Conservation (phyloP, 176 grass and related monocot species). For the Microstegium vimineum region DNA sequence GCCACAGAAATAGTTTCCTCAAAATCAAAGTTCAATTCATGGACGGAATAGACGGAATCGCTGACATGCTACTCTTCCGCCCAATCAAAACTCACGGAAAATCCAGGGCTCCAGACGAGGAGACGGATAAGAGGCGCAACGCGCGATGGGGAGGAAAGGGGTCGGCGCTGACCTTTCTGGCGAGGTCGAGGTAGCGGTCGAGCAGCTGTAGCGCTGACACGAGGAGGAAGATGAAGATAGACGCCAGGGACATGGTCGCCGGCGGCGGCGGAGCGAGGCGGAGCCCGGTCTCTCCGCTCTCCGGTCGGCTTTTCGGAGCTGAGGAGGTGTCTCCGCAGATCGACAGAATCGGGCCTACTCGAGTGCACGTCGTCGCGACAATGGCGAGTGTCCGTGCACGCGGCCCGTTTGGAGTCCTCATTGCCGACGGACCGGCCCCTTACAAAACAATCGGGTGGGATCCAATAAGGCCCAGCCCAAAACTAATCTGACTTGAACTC, state of each 20-base stretch:
- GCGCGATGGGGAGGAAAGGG: neutral
- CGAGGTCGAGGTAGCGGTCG: conserved; percentile 59
- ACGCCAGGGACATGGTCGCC: conserved; percentile 53
- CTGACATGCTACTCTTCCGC: neutral
- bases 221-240: conserved; percentile 68
- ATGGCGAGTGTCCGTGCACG: neutral
- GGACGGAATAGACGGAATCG: neutral
- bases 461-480: neutral
- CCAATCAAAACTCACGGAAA: neutral
- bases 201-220: conserved; percentile 59
- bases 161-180: conserved; percentile 56
- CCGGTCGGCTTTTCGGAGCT: neutral
- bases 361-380: neutral
- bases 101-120: neutral
- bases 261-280: conserved; percentile 3
- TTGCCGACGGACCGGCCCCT: neutral
- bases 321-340: neutral
- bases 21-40: neutral
- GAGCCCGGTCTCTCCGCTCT: neutral
- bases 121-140: neutral
- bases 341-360: neutral
- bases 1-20: neutral
- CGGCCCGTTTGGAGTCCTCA: neutral
- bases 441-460: neutral
- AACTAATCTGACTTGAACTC: neutral